A percentile compares a stretch with the other conserved stretches of the same genome.
These are phyloP conservation scores for Acacia pycnantha DNA, from an alignment of 331 rosid species.

Conservation along the genomic window DNA sequence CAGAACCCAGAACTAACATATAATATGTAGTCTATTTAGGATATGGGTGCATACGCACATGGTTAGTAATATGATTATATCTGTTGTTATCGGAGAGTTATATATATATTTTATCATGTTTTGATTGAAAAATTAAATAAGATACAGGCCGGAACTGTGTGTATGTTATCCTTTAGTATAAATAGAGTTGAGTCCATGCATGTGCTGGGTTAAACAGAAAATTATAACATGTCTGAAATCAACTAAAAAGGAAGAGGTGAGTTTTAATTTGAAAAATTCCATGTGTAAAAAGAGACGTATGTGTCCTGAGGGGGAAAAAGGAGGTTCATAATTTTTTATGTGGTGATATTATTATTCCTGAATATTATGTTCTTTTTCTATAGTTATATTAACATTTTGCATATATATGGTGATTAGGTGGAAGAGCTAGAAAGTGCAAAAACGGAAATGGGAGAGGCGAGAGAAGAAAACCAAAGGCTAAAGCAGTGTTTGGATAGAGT, in stretches of 20 bases:
- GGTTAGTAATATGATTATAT: background rate
- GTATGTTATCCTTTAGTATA: background rate
- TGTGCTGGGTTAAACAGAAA: conserved; percentile 25
- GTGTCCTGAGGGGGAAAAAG: no score
- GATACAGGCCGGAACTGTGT: background rate
- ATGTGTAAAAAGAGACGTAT: background rate
- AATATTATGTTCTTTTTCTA: background rate
- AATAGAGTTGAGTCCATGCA: conserved; percentile 34
- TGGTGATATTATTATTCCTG: background rate
- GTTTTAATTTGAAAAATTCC: background rate
- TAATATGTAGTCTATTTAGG: background rate
- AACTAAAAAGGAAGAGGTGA: conserved; percentile 54
- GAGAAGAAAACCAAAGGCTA: conserved; percentile 74
- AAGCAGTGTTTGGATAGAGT: conserved; percentile 54
- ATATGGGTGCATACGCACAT: background rate
- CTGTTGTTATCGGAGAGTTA: background rate
- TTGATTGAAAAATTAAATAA: background rate
- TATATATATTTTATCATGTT: background rate
- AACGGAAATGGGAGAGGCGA: conserved; percentile 67
- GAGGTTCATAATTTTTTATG: background rate
- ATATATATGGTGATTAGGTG: conserved; percentile 16
- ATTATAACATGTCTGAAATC: conserved; percentile 4
- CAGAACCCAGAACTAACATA: background rate
- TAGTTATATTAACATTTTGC: no score
- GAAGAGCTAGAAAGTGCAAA: conserved; percentile 60